Base-by-base conservation (phyloP, 2,329 filamentous ascomycete genomes). In the Talaromyces sp. region DNA sequence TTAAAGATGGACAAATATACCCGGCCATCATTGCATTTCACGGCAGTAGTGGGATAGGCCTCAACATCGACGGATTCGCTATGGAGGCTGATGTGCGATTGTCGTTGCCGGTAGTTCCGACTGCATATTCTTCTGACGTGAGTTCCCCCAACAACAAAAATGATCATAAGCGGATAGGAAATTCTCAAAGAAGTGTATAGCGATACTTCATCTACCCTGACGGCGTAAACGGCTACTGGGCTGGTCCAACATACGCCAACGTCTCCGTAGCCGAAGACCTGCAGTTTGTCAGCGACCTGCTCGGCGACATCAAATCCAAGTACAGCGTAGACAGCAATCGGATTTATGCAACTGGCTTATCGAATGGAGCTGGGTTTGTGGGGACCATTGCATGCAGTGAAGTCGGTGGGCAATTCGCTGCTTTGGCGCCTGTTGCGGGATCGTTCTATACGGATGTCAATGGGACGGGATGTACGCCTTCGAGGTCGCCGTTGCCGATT, bases 151-250 rank as follows among this genome's bases (percentile, higher is more conserved):
- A 11, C 31, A 13, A n/a, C n/a, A n/a, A n/a, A 34, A 34, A 34
- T 34, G 2, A 34, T 13, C 10, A 34, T 34, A 31, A 25, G 11
- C 19, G n/a, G 43, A 49, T 43, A 34, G 2, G 31, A 34, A 34
- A 34, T 34, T 34, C 31, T 34, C n/a, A 29, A 17, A 19, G 5
- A 31, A 22, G 5, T n/a, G 2, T 31, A 73, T 79, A 71, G 76
- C 81, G 80, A 71, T 82, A 83, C 49, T 77, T 80, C 36, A 77
- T 84, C 1, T 85, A 83, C 69, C 82, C 81, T 0, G 77, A 83
- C 67, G 82, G 80, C 4, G 69, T 80, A 1, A 76, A 75, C 5
- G 77, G 79, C n/a, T 77, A 75, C 15, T 84, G 81, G 80, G 79
- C 80, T 1, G 80, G 81, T 1, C 80, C 81, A 29, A 80, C 74